Conservation (phyloP, 2,329 filamentous ascomycete genomes). For the Arthrobotrys musiformis region DNA sequence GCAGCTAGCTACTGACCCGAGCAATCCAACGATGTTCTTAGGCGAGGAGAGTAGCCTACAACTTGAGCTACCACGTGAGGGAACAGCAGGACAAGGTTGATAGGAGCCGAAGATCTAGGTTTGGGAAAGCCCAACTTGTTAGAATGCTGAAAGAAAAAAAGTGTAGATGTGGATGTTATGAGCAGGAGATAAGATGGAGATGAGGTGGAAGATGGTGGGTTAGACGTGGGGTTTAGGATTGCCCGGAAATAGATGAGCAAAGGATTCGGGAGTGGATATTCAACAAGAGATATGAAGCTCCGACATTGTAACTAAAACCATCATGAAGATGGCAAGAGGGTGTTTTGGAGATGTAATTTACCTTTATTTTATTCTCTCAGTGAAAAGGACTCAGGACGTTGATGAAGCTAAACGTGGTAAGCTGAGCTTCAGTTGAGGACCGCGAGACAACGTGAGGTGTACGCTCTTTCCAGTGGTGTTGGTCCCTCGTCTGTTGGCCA, state of each 20-base stretch:
- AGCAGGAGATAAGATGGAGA: background rate
- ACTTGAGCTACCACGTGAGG: slow-evolving; percentile 7
- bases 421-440: slow-evolving; percentile 27
- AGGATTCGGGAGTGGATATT: slow-evolving; percentile 48
- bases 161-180: background rate
- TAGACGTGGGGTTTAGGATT: slow-evolving; percentile 39
- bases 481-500: slow-evolving; percentile 13
- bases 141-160: slow-evolving; percentile 5
- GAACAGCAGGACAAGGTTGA: slow-evolving; percentile 10
- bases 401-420: slow-evolving; percentile 30
- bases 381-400: background rate
- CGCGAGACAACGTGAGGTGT: slow-evolving; percentile 44
- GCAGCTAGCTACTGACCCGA: slow-evolving; percentile 31
- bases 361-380: slow-evolving; percentile 2
- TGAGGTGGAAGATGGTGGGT: slow-evolving; percentile 3
- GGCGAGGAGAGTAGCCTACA: slow-evolving; percentile 12
- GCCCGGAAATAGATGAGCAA: slow-evolving; percentile 9
- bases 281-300: slow-evolving; percentile 19
- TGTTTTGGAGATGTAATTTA: background rate
- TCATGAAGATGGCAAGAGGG: background rate
- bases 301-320: background rate
- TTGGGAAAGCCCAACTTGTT: slow-evolving; percentile 10
- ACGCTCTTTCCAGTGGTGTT: slow-evolving; percentile 6
- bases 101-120: slow-evolving; percentile 19
- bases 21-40: slow-evolving; percentile 21